These are phyloP conservation scores for Priceomyces fermenticarens DNA, from an alignment of 805 yeast genomes.

Conservation along the genomic window DNA sequence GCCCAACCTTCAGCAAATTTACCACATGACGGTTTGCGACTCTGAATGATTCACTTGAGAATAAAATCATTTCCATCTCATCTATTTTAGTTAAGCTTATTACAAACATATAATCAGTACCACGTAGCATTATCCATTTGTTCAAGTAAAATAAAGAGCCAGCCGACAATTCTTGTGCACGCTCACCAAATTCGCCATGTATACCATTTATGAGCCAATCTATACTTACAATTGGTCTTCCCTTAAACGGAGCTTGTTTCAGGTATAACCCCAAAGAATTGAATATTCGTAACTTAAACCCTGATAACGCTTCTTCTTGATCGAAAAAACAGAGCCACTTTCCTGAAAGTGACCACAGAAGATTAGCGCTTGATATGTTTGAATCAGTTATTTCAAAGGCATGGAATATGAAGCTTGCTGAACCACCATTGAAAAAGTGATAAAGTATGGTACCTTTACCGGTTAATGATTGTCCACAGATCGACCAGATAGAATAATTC, in stretches of 20 bases:
- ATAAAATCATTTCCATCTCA: constrained; percentile 9
- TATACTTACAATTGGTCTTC: constrained; percentile 13
- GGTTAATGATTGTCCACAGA: constrained; percentile 23
- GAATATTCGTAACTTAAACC: constrained; percentile 25
- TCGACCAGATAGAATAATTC: constrained; percentile 26
- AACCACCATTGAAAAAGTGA: constrained; percentile 33
- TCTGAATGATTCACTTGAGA: constrained; percentile 11
- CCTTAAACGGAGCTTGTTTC: constrained; percentile 5
- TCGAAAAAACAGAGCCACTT: constrained; percentile 31
- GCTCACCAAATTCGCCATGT: constrained; percentile 4
- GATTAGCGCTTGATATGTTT: constrained; percentile 12
- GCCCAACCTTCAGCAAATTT: neutral
- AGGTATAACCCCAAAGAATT: constrained; percentile 23
- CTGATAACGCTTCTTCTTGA: constrained; percentile 18
- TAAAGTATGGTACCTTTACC: constrained; percentile 15
- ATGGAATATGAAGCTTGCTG: constrained; percentile 24
- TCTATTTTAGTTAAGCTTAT: constrained; percentile 5
- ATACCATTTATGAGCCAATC: constrained; percentile 15
- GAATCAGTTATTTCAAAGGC: constrained; percentile 17
- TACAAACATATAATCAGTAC: constrained; percentile 10
- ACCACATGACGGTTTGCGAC: constrained; percentile 7
- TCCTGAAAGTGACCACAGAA: constrained; percentile 33
- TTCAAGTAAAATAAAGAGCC: constrained; percentile 8
- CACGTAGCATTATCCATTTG: constrained; percentile 6
- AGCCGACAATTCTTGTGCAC: constrained; percentile 1